Conservation (phyloP, 805 yeast species). For the Cyberlindnera xylosilytica region DNA sequence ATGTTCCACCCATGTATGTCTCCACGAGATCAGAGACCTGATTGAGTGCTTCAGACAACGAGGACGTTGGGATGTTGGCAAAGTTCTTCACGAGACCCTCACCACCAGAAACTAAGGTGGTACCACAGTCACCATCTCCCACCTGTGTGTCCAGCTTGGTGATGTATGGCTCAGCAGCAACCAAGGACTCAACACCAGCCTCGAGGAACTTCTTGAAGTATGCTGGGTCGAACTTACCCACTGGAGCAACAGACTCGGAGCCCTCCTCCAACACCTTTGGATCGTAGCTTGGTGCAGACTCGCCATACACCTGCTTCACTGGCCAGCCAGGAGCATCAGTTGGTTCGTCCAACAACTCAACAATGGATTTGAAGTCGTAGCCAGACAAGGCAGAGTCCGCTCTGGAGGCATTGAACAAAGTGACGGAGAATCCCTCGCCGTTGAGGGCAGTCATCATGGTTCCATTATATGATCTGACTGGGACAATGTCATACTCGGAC, state of each 20-base stretch:
- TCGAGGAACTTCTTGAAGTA: slow-evolving; percentile 36
- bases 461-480: slow-evolving; percentile 69
- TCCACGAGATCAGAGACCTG: slow-evolving; percentile 82
- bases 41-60: slow-evolving; percentile 55
- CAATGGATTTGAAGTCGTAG: slow-evolving; percentile 32
- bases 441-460: slow-evolving; percentile 86
- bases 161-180: slow-evolving; percentile 75
- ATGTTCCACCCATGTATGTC: slow-evolving; percentile 95
- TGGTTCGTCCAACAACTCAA: slow-evolving; percentile 63
- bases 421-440: slow-evolving; percentile 88
- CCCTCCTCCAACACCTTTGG: slow-evolving; percentile 27
- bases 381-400: slow-evolving; percentile 36
- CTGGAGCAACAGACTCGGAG: slow-evolving; percentile 31
- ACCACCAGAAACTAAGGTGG: slow-evolving; percentile 81
- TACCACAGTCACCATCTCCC: slow-evolving; percentile 98
- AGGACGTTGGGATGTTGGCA: slow-evolving; percentile 35
- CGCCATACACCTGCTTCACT: slow-evolving; percentile 24
- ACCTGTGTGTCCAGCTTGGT: slow-evolving; percentile 84
- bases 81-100: slow-evolving; percentile 61
- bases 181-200: slow-evolving; percentile 48
- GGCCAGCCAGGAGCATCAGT: slow-evolving; percentile 86
- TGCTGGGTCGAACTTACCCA: slow-evolving; percentile 35
- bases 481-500: slow-evolving; percentile 50
- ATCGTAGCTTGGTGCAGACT: slow-evolving; percentile 31
- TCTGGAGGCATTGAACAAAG: slow-evolving; percentile 67